Conservation (phyloP, 2,329 filamentous ascomycete genomes). For the Biscogniauxia sp. region DNA sequence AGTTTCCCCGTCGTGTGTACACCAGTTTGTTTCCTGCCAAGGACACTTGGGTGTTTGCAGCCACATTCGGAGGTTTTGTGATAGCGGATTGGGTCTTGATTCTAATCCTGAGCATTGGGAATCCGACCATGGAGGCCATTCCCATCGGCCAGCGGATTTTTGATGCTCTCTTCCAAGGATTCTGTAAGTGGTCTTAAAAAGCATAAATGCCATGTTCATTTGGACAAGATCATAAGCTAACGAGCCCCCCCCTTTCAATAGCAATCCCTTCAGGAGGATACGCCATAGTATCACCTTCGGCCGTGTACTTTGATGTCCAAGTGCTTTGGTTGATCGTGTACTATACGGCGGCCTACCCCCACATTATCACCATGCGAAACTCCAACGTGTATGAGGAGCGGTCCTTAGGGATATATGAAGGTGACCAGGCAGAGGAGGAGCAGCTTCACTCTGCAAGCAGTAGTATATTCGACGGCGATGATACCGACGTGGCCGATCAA, state of each 20-base stretch:
- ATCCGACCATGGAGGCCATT: constrained; percentile 43
- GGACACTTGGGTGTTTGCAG: constrained; percentile 52
- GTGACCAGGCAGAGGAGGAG: constrained; percentile 24
- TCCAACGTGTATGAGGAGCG: constrained; percentile 72
- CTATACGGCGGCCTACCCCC: constrained; percentile 64
- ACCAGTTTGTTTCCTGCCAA: constrained; percentile 51
- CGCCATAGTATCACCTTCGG: constrained; percentile 49
- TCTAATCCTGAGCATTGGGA: constrained; percentile 51
- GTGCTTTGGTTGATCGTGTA: constrained; percentile 63
- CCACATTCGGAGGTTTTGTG: constrained; percentile 47
- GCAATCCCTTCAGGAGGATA: constrained; percentile 53
- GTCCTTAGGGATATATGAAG: constrained; percentile 57
- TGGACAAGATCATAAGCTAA: constrained; percentile 9
- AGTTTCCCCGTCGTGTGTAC: constrained; percentile 41
- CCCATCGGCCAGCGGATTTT: constrained; percentile 46
- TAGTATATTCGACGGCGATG: constrained; percentile 32
- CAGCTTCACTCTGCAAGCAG: constrained; percentile 24
- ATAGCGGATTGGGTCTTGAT: constrained; percentile 53
- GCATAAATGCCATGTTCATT: constrained; percentile 1
- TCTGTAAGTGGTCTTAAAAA: constrained; percentile 31
- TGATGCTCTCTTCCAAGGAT: constrained; percentile 51
- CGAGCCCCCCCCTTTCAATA: constrained; percentile 14
- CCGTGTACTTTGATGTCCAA: constrained; percentile 54
- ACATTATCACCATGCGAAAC: constrained; percentile 63
- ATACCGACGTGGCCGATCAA: constrained; percentile 30